These are phyloP conservation scores for Ustilago loliicola DNA, from an alignment of 1,284 basidiomycete species.

Conservation along the genomic window DNA sequence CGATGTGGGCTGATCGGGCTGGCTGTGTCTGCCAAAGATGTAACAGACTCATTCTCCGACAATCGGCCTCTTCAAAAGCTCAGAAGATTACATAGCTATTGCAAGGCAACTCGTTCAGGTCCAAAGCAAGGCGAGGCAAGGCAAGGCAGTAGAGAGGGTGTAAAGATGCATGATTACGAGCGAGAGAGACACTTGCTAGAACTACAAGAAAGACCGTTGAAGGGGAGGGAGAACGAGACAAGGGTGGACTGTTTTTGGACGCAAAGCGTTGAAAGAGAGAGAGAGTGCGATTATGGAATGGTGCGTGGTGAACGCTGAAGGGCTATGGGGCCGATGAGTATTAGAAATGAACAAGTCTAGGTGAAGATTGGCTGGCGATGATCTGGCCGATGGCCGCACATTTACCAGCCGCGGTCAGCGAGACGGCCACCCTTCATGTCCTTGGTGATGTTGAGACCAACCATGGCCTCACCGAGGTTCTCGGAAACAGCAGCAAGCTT, in stretches of 20 bases:
- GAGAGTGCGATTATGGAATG: not conserved
- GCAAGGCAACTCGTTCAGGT: too few species aligned
- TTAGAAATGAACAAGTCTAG: not conserved
- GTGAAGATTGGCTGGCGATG: not conserved
- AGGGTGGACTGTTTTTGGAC: not conserved
- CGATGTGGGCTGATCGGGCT: not conserved
- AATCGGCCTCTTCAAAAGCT: not conserved
- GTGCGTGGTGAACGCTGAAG: slow-evolving; percentile 36
- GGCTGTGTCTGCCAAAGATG: too few species aligned
- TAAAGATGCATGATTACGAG: slow-evolving; percentile 19
- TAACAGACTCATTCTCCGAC: too few species aligned
- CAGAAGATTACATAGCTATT: too few species aligned
- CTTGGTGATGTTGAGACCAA: slow-evolving; percentile 81
- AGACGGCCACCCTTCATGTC: slow-evolving; percentile 67
- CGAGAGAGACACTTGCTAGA: slow-evolving; percentile 37
- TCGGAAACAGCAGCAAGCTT: slow-evolving; percentile 80
- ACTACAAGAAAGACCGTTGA: slow-evolving; percentile 47
- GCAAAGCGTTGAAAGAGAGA: not conserved
- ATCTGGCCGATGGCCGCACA: not conserved
- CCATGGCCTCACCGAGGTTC: slow-evolving; percentile 90
- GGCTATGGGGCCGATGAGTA: slow-evolving; percentile 4
- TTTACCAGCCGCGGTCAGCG: slow-evolving; percentile 66
- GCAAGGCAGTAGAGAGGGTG: not conserved
- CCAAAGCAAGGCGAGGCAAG: too few species aligned
- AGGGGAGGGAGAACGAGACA: slow-evolving; percentile 15